Conservation (phyloP, 352 stramenopile genomes). For the Halophytophthora polymorphica region DNA sequence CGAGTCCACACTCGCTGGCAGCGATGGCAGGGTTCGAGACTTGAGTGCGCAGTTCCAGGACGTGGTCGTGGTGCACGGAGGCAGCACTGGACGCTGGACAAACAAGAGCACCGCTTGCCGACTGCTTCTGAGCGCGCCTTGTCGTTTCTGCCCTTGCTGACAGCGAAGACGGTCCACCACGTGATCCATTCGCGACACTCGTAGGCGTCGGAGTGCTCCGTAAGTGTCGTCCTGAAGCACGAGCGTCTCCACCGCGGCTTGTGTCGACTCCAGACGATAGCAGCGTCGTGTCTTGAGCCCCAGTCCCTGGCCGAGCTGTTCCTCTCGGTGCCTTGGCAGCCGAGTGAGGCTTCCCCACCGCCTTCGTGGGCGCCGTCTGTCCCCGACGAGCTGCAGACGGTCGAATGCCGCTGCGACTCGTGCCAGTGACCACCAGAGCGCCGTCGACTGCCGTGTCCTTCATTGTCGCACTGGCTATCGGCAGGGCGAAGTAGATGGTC, state of each 20-base stretch:
- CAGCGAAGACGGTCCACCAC: too few species aligned
- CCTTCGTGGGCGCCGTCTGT: conserved; percentile 14
- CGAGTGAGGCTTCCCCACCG: conserved; percentile 3
- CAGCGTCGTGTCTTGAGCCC: not conserved
- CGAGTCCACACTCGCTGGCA: too few species aligned
- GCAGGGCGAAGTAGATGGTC: conserved; percentile 54
- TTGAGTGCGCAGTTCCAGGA: too few species aligned
- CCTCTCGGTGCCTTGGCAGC: conserved; percentile 3
- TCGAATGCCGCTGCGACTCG: not conserved
- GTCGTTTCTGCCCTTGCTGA: too few species aligned
- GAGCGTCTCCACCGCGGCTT: not conserved
- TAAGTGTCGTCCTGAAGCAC: too few species aligned
- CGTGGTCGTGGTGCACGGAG: too few species aligned
- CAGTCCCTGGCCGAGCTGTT: conserved; percentile 5
- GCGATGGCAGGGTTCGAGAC: too few species aligned
- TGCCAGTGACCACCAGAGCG: conserved; percentile 7
- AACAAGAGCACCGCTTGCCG: too few species aligned
- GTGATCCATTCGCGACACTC: too few species aligned
- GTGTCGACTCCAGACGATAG: not conserved
- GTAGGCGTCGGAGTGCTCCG: too few species aligned
- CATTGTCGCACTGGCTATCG: not conserved
- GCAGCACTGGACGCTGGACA: too few species aligned
- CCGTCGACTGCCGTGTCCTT: not conserved
- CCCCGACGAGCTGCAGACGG: conserved; percentile 8
- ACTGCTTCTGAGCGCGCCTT: too few species aligned